A percentile compares a stretch with the other conserved stretches of the same genome.
phyloP scores from a whole-genome alignment of 805 yeast species.

The Suhomyces prunicola region DNA sequence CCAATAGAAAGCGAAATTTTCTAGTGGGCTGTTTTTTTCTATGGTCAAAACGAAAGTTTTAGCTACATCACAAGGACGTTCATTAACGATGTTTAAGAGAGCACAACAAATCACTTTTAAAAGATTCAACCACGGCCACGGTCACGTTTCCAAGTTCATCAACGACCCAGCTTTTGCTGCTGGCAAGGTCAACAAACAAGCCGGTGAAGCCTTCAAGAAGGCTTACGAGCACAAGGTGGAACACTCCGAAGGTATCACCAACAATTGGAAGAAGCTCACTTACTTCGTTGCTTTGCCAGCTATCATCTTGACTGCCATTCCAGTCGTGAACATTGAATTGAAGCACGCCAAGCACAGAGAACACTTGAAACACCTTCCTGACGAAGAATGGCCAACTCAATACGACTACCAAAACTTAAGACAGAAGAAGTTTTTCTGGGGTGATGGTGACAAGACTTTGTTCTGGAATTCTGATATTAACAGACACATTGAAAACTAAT shows the following conservation, averaged over 20 bases:
- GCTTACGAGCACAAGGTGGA: slow-evolving; percentile 61
- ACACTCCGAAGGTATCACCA: slow-evolving; percentile 77
- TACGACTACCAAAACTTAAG: slow-evolving; percentile 92
- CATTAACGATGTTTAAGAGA: slow-evolving; percentile 33
- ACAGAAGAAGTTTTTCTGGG: slow-evolving; percentile 92
- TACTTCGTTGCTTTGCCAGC: slow-evolving; percentile 80
- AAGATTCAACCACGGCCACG: slow-evolving; percentile 43
- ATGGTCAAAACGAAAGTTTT: not conserved
- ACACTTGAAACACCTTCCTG: slow-evolving; percentile 69
- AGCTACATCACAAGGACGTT: not conserved
- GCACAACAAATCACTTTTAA: slow-evolving; percentile 34
- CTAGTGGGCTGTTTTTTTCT: slow-evolving; percentile 3
- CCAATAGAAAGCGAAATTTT: slow-evolving; percentile 6
- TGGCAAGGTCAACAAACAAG: slow-evolving; percentile 47
- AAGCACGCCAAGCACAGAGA: slow-evolving; percentile 90
- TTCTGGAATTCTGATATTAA: slow-evolving; percentile 95
- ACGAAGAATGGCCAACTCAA: slow-evolving; percentile 90
- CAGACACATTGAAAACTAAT: slow-evolving; percentile 61
- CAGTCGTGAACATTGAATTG: slow-evolving; percentile 76
- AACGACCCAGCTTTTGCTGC: slow-evolving; percentile 38
- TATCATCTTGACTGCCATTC: slow-evolving; percentile 68
- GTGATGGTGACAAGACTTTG: slow-evolving; percentile 94
- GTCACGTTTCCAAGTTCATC: slow-evolving; percentile 40
- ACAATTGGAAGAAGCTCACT: slow-evolving; percentile 83
- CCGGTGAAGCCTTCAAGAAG: slow-evolving; percentile 69